Conservation (phyloP, 208 protist genomes). For the Trypanosoma lewisi region DNA sequence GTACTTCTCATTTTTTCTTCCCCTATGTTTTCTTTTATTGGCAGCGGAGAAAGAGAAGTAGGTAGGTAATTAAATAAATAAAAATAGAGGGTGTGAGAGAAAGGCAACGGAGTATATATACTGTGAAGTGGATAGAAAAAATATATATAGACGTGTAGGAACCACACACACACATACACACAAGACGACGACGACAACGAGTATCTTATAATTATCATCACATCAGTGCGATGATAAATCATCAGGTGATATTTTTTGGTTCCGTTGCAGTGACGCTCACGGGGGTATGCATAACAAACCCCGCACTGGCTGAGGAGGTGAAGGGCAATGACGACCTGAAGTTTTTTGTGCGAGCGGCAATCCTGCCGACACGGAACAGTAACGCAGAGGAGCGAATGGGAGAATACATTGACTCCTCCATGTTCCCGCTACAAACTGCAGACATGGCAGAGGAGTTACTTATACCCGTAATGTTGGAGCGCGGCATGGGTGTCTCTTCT, state of each 20-base stretch:
- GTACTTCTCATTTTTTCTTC: slow-evolving; percentile 9
- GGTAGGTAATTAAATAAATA: too few species aligned
- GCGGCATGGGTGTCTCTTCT: slow-evolving; percentile 2
- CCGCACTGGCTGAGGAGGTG: slow-evolving; percentile 33
- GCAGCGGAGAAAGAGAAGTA: too few species aligned
- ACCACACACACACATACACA: not conserved
- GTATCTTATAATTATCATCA: not conserved
- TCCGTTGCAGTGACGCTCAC: slow-evolving; percentile 50
- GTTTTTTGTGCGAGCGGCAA: slow-evolving; percentile 40
- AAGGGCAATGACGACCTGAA: slow-evolving; percentile 24
- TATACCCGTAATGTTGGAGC: slow-evolving; percentile 63
- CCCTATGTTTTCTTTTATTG: slow-evolving; percentile 14
- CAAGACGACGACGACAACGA: not conserved
- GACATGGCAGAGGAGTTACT: slow-evolving; percentile 26
- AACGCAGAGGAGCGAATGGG: slow-evolving; percentile 47
- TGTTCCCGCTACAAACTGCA: slow-evolving; percentile 11
- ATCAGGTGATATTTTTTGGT: slow-evolving; percentile 65
- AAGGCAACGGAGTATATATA: too few species aligned
- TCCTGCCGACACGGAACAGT: slow-evolving; percentile 18
- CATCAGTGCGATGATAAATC: slow-evolving; percentile 16
- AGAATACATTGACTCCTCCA: slow-evolving; percentile 32
- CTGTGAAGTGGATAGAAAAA: too few species aligned
- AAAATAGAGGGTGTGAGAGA: slow-evolving; percentile 3
- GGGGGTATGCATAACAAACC: slow-evolving; percentile 45
- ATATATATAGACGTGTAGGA: too few species aligned